A percentile compares a stretch with the other conserved stretches of the same genome.
Conservation (phyloP, 1,284 basidiomycete genomes). For the Hypsizygus ulmarius region DNA sequence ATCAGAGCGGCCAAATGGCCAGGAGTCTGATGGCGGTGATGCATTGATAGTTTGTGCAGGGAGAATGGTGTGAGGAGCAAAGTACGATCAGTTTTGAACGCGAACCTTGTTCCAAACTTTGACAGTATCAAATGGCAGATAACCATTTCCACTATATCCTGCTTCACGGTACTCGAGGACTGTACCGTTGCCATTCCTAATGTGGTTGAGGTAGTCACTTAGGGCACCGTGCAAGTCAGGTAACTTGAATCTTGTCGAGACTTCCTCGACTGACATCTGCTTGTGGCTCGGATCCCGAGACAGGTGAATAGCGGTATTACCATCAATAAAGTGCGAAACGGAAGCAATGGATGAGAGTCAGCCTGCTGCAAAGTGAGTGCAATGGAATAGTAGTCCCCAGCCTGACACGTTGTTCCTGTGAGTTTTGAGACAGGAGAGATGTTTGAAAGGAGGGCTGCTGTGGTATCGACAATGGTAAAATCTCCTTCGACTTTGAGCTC, state of each 20-base stretch:
- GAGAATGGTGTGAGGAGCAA: conserved; percentile 20
- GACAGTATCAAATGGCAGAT: conserved; percentile 20
- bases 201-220: conserved; percentile 20
- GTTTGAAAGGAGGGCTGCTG: neutral
- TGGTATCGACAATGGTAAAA: neutral
- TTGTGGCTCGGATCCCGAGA: conserved; percentile 17
- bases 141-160: conserved; percentile 1
- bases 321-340: conserved; percentile 17
- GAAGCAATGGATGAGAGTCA: conserved; percentile 5
- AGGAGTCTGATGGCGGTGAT: conserved; percentile 17
- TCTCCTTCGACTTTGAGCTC: too few species aligned
- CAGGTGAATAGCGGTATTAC: conserved; percentile 24
- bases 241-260: conserved; percentile 20
- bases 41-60: conserved; percentile 24
- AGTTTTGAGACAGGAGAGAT: neutral
- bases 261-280: conserved; percentile 21
- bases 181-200: neutral
- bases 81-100: conserved; percentile 20
- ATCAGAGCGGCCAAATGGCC: conserved; percentile 23
- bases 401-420: neutral
- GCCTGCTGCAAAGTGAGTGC: conserved; percentile 10
- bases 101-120: conserved; percentile 24
- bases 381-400: conserved; percentile 16
- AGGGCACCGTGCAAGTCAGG: conserved; percentile 28
- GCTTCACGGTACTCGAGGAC: conserved; percentile 15